Evolutionary conservation across 768 basidiomycete species (phyloP), one percentile per base, ranked within the genome.

Genomic region (Russula abietina): DNA sequence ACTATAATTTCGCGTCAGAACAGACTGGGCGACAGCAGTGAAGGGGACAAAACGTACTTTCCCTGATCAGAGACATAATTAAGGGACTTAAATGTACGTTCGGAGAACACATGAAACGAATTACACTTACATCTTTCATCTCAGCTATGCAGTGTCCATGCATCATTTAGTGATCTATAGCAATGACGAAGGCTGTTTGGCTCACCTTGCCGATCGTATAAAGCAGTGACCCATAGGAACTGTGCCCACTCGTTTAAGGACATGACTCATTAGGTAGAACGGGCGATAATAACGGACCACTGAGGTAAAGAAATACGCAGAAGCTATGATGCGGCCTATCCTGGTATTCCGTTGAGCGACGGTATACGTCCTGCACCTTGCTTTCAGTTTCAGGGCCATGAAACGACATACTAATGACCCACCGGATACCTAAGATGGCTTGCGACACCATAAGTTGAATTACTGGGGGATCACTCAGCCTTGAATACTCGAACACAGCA

Each of bases 401-500:
- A 53, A 28, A 2, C 24, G 43, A 39, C 9, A 14, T 3, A 39
- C 38, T 19, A 9, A 19, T 17, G 43, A 59, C 72, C 50, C 70
- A 84, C 86, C 86, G 79, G 53, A 85, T 71, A 9, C 81, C 86
- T 45, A 89, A 69, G 59, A 89, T 87, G 7, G 79, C 74, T 69
- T 89, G 86, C 5, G 86, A 87, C 50, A 85, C 74, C 80, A 84
- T 83, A 0, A 76, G 74, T 71, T 88, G 87, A 5, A 86, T 19
- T 4, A 84, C 87, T 88, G 41, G 1, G 33, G 54, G 41, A 30
- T 19, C 3, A 2, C 10, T 41, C 11, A 59, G 33, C 10, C n/a
- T 14, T 6, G 51, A 11, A 49, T 19, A 4, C 1, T 28, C 14
- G 12, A 3, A 43, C 2, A 26, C 16, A 43, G 22, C 57, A 12